Conservation (phyloP, 257 asterid species). For the Oldenlandia corymbosa region DNA sequence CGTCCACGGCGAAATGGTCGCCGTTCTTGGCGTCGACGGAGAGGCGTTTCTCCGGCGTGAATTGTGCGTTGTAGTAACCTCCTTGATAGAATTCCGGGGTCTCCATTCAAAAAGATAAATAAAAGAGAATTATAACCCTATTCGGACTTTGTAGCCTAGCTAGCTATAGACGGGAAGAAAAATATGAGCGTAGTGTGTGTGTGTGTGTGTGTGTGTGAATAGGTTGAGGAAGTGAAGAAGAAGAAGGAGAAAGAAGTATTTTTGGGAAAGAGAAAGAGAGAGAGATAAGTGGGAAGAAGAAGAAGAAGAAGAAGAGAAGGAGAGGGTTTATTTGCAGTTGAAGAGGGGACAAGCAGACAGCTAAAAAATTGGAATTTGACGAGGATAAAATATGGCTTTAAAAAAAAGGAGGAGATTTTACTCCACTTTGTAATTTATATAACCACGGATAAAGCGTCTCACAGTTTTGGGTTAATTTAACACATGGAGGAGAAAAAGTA, state of each 20-base stretch:
- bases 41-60: slow-evolving; percentile 30
- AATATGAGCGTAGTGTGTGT: too few relatives aligned
- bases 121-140: too few relatives aligned
- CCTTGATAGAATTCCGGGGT: slow-evolving; percentile 48
- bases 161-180: not conserved
- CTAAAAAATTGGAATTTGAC: slow-evolving; percentile 64
- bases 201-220: slow-evolving; percentile 15
- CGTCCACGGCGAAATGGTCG: slow-evolving; percentile 69
- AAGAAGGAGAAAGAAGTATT: too few relatives aligned
- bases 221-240: slow-evolving; percentile 8
- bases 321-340: slow-evolving; percentile 65
- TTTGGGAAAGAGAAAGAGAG: slow-evolving; percentile 19
- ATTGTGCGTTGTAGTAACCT: slow-evolving; percentile 30
- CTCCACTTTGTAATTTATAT: too few relatives aligned
- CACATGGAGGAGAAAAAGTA: not conserved
- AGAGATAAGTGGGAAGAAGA: slow-evolving; percentile 38
- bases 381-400: slow-evolving; percentile 59
- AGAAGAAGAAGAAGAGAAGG: slow-evolving; percentile 24
- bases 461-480: slow-evolving; percentile 28
- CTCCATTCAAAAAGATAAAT: slow-evolving; percentile 35
- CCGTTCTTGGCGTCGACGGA: slow-evolving; percentile 38
- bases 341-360: slow-evolving; percentile 42
- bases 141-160: too few relatives aligned
- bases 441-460: not conserved
- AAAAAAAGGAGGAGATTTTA: slow-evolving; percentile 15